phyloP scores from a whole-genome alignment of 1,284 basidiomycete genomes.

The Malassezia yamatoensis region DNA sequence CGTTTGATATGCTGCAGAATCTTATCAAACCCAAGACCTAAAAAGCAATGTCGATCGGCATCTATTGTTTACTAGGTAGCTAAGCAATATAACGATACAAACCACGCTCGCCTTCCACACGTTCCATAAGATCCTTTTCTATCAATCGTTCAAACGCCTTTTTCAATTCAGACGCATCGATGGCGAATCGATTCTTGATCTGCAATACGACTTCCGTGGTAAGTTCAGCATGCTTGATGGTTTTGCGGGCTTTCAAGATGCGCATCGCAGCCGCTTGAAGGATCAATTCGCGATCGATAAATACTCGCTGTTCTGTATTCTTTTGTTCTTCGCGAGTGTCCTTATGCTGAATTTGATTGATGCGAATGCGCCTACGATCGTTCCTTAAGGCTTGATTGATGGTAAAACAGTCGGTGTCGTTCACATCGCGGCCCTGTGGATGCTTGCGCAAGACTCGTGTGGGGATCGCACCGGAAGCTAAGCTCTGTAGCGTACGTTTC shows the following conservation, averaged over 20 bases:
- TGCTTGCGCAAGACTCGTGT: slow-evolving; percentile 68
- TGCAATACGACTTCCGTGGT: slow-evolving; percentile 38
- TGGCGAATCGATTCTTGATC: slow-evolving; percentile 36
- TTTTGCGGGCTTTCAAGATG: slow-evolving; percentile 44
- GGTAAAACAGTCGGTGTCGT: slow-evolving; percentile 64
- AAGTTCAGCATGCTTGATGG: slow-evolving; percentile 36
- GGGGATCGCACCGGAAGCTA: slow-evolving; percentile 74
- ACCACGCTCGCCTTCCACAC: slow-evolving; percentile 38
- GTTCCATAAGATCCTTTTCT: slow-evolving; percentile 45
- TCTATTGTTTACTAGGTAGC: neutral
- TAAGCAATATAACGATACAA: slow-evolving; percentile 45
- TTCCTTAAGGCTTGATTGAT: slow-evolving; percentile 79
- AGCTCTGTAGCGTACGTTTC: slow-evolving; percentile 72
- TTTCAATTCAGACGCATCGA: slow-evolving; percentile 43
- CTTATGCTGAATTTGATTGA: slow-evolving; percentile 91
- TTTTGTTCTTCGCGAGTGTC: slow-evolving; percentile 79
- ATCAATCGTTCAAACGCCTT: slow-evolving; percentile 45
- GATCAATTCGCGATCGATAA: slow-evolving; percentile 72
- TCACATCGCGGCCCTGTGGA: slow-evolving; percentile 69
- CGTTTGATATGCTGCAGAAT: slow-evolving; percentile 86
- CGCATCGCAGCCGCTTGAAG: slow-evolving; percentile 73
- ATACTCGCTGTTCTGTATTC: slow-evolving; percentile 70
- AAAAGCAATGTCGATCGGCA: neutral
- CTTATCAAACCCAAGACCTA: slow-evolving; percentile 54
- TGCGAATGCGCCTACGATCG: slow-evolving; percentile 68